Evolutionary conservation across 1,139 yeast genomes (phyloP), one percentile per base, ranked within the genome.

Genomic region (Pichia sp.): DNA sequence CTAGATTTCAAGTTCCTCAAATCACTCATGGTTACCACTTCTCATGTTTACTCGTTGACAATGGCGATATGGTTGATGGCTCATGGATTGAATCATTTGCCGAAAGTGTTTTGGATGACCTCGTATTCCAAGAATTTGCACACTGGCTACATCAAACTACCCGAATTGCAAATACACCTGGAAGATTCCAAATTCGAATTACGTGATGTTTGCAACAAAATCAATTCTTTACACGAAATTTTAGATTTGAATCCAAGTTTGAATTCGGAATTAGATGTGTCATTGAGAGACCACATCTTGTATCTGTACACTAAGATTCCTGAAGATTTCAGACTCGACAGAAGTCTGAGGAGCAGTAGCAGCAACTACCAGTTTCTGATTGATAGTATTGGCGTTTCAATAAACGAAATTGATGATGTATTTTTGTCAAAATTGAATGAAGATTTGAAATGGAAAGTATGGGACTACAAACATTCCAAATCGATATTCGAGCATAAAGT

Each of bases 61-160:
- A 65, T 88, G 45, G 91, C 95, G 0, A 73, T 87, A 30, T 87
- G 95, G 95, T 71, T 88, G 51, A 83, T 88, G 87, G 88, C 93
- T 1, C 93, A 87, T 64, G 96, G 96, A 0, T 68, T 87, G 50
- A 79, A 86, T 23, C 76, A 78, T 50, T 73, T 87, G 3, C 95
- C 96, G 0, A 72, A 87, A 51, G 68, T 74, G 41, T 67, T 71
- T 55, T 84, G 87, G 80, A 68, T 9, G 67, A 69, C 44, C 5
- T 50, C 54, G 48, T 72, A 75, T 23, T 64, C 62, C 1, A 59
- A 59, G 18, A 66, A 70, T 26, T 65, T 79, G 34, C 72, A 77
- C 46, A 64, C 64, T 12, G 68, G 78, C 48, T 87, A 87, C 64
- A 59, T 74, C 48, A 76, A 76, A 54, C 76, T 90, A 0, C 85